Evolutionary conservation across 768 basidiomycete genomes (phyloP).

Genomic region (Amanita polypyramis): DNA sequence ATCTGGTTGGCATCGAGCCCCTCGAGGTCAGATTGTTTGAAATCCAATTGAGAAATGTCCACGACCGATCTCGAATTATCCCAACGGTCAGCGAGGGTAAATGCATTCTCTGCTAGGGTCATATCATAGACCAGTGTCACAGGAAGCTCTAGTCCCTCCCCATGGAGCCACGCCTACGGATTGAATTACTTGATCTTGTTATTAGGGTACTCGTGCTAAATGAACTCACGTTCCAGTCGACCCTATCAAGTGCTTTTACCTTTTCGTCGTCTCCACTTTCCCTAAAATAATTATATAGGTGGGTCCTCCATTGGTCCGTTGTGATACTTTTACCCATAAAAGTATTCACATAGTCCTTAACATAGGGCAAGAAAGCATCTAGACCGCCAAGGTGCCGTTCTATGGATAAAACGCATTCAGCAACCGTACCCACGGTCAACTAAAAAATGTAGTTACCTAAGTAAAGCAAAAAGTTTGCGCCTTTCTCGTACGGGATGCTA

Average conservation of each 20-base stretch:
- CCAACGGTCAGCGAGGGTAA: slow-evolving; percentile 67
- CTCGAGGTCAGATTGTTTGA: slow-evolving; percentile 49
- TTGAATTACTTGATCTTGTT: neutral
- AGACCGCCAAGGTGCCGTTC: slow-evolving; percentile 73
- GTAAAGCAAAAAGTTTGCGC: slow-evolving; percentile 78
- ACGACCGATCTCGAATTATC: slow-evolving; percentile 42
- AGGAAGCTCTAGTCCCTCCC: slow-evolving; percentile 66
- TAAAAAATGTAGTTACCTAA: slow-evolving; percentile 42
- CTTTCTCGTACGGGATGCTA: slow-evolving; percentile 79
- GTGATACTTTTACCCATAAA: slow-evolving; percentile 80
- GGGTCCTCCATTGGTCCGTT: slow-evolving; percentile 74
- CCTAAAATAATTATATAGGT: slow-evolving; percentile 63
- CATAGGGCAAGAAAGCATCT: slow-evolving; percentile 77
- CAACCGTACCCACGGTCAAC: neutral
- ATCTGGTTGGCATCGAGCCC: slow-evolving; percentile 69
- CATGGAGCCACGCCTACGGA: slow-evolving; percentile 68
- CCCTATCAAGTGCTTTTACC: slow-evolving; percentile 49
- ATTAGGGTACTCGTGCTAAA: neutral
- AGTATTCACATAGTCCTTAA: slow-evolving; percentile 70
- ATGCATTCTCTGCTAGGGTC: slow-evolving; percentile 58
- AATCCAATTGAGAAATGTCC: slow-evolving; percentile 37
- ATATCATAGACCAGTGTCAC: slow-evolving; percentile 68
- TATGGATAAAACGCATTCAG: slow-evolving; percentile 13
- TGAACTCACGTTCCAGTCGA: slow-evolving; percentile 67
- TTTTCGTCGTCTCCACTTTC: slow-evolving; percentile 49